Conservation (phyloP, 2,329 filamentous ascomycete species). For the Onygenales sp. region DNA sequence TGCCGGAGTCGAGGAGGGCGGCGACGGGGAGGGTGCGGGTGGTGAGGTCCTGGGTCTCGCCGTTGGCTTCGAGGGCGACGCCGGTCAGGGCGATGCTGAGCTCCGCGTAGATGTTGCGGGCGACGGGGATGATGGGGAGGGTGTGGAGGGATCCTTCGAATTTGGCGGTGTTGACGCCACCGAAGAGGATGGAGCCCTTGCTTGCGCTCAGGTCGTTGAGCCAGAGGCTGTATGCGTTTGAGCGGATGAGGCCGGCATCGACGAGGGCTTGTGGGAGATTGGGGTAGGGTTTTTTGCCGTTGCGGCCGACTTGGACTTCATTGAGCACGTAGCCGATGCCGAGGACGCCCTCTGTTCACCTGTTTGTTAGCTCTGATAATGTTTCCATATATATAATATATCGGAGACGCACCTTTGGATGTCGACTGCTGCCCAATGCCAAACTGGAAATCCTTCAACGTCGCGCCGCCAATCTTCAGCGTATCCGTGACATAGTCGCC, state of each 20-base stretch:
- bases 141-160: constrained; percentile 55
- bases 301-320: constrained; percentile 60
- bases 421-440: constrained; percentile 49
- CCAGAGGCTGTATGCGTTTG: constrained; percentile 65
- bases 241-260: constrained; percentile 49
- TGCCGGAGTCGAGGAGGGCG: constrained; percentile 63
- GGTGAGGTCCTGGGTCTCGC: constrained; percentile 11
- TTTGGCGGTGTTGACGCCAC: constrained; percentile 60
- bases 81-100: constrained; percentile 62
- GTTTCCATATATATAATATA: too few species aligned
- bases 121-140: constrained; percentile 52
- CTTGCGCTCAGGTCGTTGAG: constrained; percentile 60
- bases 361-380: neutral
- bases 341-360: constrained; percentile 58
- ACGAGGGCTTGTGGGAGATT: constrained; percentile 62
- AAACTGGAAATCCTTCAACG: constrained; percentile 46
- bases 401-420: constrained; percentile 23
- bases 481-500: constrained; percentile 77
- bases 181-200: constrained; percentile 62
- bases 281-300: constrained; percentile 45
- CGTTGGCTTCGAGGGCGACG: constrained; percentile 33
- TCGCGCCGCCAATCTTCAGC: constrained; percentile 45
- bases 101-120: constrained; percentile 45
- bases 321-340: constrained; percentile 76
- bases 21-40: constrained; percentile 36